phyloP scores from a whole-genome alignment of 768 basidiomycete genomes.

The Russula brevipes region DNA sequence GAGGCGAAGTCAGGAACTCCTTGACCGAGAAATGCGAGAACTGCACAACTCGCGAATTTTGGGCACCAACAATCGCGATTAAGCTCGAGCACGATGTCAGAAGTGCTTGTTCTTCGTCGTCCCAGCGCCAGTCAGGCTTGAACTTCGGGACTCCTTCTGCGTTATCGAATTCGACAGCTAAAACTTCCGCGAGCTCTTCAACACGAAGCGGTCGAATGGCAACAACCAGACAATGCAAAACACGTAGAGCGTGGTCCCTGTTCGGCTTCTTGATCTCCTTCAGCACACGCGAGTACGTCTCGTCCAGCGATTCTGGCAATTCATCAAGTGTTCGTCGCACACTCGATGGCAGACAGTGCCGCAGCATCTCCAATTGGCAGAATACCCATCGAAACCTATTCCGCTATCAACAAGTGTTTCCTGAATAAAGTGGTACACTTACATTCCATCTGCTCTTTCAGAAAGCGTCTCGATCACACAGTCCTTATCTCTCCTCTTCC shows the following conservation, averaged over 20 bases:
- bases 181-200: neutral
- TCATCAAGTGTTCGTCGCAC: neutral
- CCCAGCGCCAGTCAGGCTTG: neutral
- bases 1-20: too few species aligned
- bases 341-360: neutral
- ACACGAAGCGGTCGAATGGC: slow-evolving; percentile 3
- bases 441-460: neutral
- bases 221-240: slow-evolving; percentile 1
- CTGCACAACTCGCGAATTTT: too few species aligned
- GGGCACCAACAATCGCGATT: too few species aligned
- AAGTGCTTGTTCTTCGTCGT: neutral
- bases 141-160: neutral
- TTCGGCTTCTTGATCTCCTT: neutral
- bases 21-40: too few species aligned
- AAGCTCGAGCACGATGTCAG: neutral
- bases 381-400: neutral
- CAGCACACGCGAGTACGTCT: neutral
- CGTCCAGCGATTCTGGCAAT: neutral
- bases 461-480: neutral
- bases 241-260: neutral
- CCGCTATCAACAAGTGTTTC: neutral
- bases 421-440: neutral
- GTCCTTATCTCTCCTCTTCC: neutral
- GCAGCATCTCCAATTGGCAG: neutral
- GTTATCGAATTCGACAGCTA: neutral